These are phyloP conservation scores for Cyclotella atomus DNA, from an alignment of 108 stramenopile species.

Conservation along the genomic window DNA sequence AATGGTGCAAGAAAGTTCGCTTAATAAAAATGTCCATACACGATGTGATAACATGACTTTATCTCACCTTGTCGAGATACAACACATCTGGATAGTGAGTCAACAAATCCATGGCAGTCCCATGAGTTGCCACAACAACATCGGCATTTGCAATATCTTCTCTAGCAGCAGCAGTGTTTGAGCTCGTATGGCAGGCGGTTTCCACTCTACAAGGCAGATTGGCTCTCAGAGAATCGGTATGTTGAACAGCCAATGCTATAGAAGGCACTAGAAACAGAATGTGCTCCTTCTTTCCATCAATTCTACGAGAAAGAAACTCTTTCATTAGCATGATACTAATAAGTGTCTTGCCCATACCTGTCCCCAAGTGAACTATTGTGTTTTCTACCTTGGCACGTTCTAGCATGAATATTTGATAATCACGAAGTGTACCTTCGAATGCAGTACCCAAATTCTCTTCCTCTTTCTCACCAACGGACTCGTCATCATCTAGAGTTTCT, in stretches of 20 bases:
- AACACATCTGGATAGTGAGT: slow-evolving; percentile 65
- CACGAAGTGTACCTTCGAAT: slow-evolving; percentile 45
- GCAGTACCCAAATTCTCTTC: slow-evolving; percentile 16
- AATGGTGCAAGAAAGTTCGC: background rate
- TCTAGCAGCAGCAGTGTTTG: slow-evolving; percentile 24
- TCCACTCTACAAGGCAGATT: slow-evolving; percentile 55
- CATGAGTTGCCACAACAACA: slow-evolving; percentile 73
- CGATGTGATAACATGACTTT: background rate
- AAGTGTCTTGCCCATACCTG: slow-evolving; percentile 69
- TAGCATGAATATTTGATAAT: slow-evolving; percentile 58
- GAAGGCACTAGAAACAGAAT: slow-evolving; percentile 71
- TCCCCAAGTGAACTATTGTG: slow-evolving; percentile 69
- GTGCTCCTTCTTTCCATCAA: slow-evolving; percentile 17
- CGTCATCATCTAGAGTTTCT: background rate
- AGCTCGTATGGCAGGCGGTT: slow-evolving; percentile 45
- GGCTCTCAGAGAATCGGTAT: slow-evolving; percentile 53
- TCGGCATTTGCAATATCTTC: slow-evolving; percentile 42
- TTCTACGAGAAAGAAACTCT: slow-evolving; percentile 14
- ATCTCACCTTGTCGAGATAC: slow-evolving; percentile 15
- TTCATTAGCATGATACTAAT: slow-evolving; percentile 65
- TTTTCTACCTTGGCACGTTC: slow-evolving; percentile 58
- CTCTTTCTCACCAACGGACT: background rate
- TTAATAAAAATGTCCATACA: background rate
- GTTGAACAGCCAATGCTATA: slow-evolving; percentile 72
- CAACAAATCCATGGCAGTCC: slow-evolving; percentile 61